Evolutionary conservation across 2,329 filamentous ascomycete genomes (phyloP), one percentile per base, ranked within the genome.

Genomic region (Westerdykella sp.): DNA sequence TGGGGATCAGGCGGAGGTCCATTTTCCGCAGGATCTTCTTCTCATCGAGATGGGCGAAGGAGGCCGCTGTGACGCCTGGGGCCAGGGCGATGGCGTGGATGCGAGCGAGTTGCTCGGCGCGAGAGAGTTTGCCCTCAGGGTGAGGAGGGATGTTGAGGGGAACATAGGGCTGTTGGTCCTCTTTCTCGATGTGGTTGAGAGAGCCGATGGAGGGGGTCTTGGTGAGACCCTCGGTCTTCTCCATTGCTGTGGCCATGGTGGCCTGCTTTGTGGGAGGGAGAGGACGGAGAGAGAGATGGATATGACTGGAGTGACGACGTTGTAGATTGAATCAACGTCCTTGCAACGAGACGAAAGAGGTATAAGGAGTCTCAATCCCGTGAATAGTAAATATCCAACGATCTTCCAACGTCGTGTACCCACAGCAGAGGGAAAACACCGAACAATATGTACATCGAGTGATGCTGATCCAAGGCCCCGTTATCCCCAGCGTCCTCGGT

Each of bases 11-110:
- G 3, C 60, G 60, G 23, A 65, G 39, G 41, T 70, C 67, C 63
- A 69, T 68, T 45, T 68, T 68, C n/a, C 65, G 58, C 32, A 69
- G 38, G 13, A 69, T 62, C 36, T 61, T 62, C 48, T 67, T 68
- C 43, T 67, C 65, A 42, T 68, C 62, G 5, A 69, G 56, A 46
- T 68, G 62, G 15, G 60, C 61, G 36, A 69, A 69, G 9, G 55
- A 56, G 12, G 51, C 55, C 12, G 47, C 35, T 1, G 57, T 58
- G 0, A 63, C 53, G 23, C 55, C 59, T 0, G 63, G 50, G 5
- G 54, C 40, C 31, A 53, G 59, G 6, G 55, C 60, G 6, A 62
- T 37, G 13, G 51, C 54, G 41, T 60, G 52, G 30, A 63, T 62
- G 10, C 47, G 50, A 3, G 45, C 44, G 2, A 56, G 48, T 42